These are phyloP conservation scores for Tetratostichococcus sp. DNA, from an alignment of 139 green algal genomes.

Conservation along the genomic window DNA sequence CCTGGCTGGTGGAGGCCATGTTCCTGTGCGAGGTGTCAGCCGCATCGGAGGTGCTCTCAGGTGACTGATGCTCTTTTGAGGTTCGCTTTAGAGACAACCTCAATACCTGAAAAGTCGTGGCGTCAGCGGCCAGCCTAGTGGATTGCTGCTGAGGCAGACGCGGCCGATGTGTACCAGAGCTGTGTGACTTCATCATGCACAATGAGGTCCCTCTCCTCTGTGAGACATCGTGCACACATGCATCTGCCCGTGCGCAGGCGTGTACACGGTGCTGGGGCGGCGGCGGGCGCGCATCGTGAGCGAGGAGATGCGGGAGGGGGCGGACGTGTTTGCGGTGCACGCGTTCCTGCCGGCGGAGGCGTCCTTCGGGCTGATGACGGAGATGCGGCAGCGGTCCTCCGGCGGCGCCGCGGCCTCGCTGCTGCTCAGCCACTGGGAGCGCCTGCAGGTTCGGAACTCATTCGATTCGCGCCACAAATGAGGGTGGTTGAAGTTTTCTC, in stretches of 20 bases:
- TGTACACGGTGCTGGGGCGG: slow-evolving; percentile 83
- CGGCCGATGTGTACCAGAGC: too few relatives aligned
- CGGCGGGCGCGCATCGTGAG: slow-evolving; percentile 74
- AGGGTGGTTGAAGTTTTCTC: too few relatives aligned
- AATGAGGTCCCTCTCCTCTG: background rate
- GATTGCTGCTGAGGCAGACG: too few relatives aligned
- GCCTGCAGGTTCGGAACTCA: slow-evolving; percentile 52
- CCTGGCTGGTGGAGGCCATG: slow-evolving; percentile 93
- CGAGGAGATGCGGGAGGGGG: slow-evolving; percentile 94
- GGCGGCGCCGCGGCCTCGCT: slow-evolving; percentile 83
- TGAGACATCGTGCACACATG: background rate
- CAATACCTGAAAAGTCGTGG: too few relatives aligned
- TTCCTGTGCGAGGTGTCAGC: slow-evolving; percentile 84
- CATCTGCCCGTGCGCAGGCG: slow-evolving; percentile 25
- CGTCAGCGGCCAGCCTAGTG: too few relatives aligned
- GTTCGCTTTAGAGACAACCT: too few relatives aligned
- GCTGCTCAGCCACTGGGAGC: slow-evolving; percentile 94
- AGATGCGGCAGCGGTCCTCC: slow-evolving; percentile 78
- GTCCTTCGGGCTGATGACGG: slow-evolving; percentile 92
- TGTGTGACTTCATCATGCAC: background rate
- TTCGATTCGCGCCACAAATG: background rate
- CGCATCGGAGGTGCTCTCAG: slow-evolving; percentile 55
- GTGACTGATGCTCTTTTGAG: background rate
- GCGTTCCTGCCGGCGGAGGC: slow-evolving; percentile 85
- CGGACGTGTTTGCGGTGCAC: slow-evolving; percentile 79